Evolutionary conservation across 2,329 filamentous ascomycete genomes (phyloP).

Genomic region (Xylariaceae sp.): DNA sequence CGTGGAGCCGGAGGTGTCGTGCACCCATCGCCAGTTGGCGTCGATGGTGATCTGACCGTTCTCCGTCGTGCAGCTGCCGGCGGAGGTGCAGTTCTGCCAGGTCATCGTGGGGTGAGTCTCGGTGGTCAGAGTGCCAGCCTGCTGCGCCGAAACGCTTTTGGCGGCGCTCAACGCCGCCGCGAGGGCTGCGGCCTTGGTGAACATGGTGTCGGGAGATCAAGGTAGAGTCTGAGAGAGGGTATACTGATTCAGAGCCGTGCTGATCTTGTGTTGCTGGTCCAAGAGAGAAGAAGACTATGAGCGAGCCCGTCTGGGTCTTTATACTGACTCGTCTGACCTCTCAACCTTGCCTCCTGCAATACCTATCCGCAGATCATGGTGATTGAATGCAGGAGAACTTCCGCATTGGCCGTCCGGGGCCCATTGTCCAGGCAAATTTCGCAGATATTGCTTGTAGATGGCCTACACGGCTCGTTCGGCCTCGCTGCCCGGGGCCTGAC

Average conservation of each 20-base stretch:
- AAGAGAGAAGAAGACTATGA: neutral
- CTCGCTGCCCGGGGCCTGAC: slow-evolving; percentile 11
- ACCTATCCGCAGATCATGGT: neutral
- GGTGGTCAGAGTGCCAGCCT: slow-evolving; percentile 29
- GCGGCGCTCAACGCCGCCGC: slow-evolving; percentile 27
- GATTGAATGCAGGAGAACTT: neutral
- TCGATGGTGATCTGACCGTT: slow-evolving; percentile 39
- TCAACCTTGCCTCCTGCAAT: neutral
- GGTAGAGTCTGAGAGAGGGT: neutral
- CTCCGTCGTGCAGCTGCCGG: slow-evolving; percentile 34
- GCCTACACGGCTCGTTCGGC: slow-evolving; percentile 11
- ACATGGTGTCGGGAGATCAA: slow-evolving; percentile 10
- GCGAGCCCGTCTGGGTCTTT: neutral
- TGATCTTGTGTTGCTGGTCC: neutral
- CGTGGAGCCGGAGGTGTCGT: slow-evolving; percentile 30
- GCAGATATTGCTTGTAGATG: slow-evolving; percentile 11
- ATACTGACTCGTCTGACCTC: neutral
- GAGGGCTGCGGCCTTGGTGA: slow-evolving; percentile 21
- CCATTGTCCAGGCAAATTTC: slow-evolving; percentile 7
- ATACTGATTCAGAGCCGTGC: neutral
- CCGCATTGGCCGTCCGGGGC: slow-evolving; percentile 6
- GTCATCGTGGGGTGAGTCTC: slow-evolving; percentile 39
- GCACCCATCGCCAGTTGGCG: slow-evolving; percentile 45
- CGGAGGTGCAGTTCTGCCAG: slow-evolving; percentile 36
- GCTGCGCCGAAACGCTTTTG: slow-evolving; percentile 28